Evolutionary conservation across 495 filamentous ascomycete species (phyloP).

Genomic region (Neurospora sp.): DNA sequence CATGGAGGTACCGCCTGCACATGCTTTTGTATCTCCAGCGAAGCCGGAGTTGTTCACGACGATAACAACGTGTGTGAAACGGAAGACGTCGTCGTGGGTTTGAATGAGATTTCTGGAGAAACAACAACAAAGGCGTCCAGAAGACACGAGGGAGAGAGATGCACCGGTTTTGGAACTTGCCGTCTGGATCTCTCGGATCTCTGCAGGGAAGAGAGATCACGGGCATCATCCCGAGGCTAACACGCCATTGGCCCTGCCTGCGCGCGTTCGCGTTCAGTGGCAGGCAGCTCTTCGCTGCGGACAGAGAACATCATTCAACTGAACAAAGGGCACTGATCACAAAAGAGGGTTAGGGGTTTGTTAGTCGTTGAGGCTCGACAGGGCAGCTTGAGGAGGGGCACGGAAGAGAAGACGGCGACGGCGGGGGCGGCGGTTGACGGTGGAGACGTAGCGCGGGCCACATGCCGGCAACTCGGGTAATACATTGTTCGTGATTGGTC

Average conservation of each 20-base stretch:
- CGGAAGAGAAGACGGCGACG: background rate
- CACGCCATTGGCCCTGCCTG: background rate
- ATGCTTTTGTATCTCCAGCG: background rate
- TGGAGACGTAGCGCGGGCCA: constrained; percentile 6
- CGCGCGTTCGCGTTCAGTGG: background rate
- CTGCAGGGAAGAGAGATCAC: background rate
- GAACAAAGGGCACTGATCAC: background rate
- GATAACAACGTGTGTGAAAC: background rate
- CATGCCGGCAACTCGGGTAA: constrained; percentile 26
- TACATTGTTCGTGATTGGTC: constrained; percentile 16
- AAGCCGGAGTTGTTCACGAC: background rate
- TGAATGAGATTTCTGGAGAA: background rate
- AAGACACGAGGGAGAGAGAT: background rate
- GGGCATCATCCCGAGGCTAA: background rate
- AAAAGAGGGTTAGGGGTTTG: background rate
- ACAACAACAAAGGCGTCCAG: background rate
- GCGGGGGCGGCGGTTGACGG: background rate
- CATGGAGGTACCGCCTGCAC: background rate
- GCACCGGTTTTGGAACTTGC: background rate
- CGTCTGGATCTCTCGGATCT: background rate
- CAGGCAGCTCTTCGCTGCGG: background rate
- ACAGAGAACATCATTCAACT: background rate
- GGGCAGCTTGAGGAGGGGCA: background rate
- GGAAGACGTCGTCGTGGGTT: background rate
- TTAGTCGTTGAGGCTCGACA: background rate